These are phyloP conservation scores for Xanthoconium stramineum DNA, from an alignment of 768 basidiomycete species.

Conservation along the genomic window DNA sequence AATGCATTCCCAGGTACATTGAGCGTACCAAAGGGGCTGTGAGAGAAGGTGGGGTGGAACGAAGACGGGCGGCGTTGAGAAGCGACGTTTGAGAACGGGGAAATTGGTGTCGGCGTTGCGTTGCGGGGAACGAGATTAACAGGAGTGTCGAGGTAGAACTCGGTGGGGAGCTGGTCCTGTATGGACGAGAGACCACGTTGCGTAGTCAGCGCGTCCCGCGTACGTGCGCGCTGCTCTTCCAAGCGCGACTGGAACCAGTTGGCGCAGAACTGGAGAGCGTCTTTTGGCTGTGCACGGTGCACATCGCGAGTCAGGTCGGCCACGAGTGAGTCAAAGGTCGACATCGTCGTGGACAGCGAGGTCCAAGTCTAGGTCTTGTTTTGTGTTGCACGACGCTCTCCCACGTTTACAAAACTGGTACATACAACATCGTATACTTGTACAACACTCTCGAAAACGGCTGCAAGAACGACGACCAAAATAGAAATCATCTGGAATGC, in stretches of 20 bases:
- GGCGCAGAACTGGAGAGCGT: constrained; percentile 88
- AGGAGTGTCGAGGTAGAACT: constrained; percentile 58
- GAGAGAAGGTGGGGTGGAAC: constrained; percentile 48
- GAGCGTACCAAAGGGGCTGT: constrained; percentile 74
- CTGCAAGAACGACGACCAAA: too few species aligned
- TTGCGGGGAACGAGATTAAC: constrained; percentile 29
- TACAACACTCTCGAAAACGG: too few species aligned
- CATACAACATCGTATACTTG: neutral
- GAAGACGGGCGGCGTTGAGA: constrained; percentile 51
- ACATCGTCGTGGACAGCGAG: constrained; percentile 33
- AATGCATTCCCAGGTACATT: constrained; percentile 81
- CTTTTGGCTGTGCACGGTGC: constrained; percentile 81
- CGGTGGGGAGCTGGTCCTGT: constrained; percentile 50
- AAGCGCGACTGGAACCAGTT: constrained; percentile 92
- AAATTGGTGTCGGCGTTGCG: constrained; percentile 41
- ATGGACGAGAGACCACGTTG: constrained; percentile 49
- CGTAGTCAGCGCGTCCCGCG: constrained; percentile 54
- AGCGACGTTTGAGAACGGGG: constrained; percentile 54
- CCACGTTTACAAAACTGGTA: constrained; percentile 23
- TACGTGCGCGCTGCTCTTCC: constrained; percentile 77
- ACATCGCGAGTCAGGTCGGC: constrained; percentile 84
- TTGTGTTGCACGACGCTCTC: constrained; percentile 12
- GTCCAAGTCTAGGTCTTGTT: constrained; percentile 1
- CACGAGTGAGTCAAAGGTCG: constrained; percentile 81
- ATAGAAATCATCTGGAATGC: constrained; percentile 25